Evolutionary conservation across 1,284 basidiomycete species (phyloP).

Genomic region (Cryptococcus hybrid): DNA sequence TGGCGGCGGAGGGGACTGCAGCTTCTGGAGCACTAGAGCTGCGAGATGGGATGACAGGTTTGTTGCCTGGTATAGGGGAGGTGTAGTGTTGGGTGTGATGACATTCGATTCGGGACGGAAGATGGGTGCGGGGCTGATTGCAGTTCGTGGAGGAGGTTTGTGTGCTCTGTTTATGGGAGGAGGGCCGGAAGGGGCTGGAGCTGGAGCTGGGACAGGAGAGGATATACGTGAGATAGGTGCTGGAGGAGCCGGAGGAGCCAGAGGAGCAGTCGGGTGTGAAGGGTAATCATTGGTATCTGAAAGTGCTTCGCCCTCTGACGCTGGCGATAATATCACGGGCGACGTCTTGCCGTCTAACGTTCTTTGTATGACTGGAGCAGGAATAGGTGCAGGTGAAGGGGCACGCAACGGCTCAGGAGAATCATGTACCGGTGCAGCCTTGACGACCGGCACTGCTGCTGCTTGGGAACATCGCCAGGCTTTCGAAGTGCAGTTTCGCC

Average conservation of each 20-base stretch:
- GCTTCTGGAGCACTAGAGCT: background rate
- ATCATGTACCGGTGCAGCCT: too few species aligned
- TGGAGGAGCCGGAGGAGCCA: background rate
- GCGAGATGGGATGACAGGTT: background rate
- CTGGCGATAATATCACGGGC: conserved; percentile 3
- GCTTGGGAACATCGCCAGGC: conserved; percentile 3
- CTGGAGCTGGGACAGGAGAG: conserved; percentile 5
- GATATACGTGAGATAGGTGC: conserved; percentile 6
- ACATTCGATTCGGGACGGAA: background rate
- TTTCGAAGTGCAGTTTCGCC: conserved; percentile 2
- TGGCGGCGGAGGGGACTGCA: conserved; percentile 5
- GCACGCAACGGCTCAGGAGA: too few species aligned
- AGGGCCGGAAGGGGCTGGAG: conserved; percentile 2
- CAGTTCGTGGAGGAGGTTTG: conserved; percentile 13
- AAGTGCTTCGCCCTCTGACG: background rate
- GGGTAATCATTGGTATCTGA: too few species aligned
- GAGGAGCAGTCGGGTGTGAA: too few species aligned
- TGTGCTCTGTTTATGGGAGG: conserved; percentile 19
- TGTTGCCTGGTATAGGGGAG: conserved; percentile 7
- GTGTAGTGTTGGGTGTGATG: background rate
- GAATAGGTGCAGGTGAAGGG: background rate
- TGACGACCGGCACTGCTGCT: background rate
- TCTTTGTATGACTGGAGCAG: conserved; percentile 14
- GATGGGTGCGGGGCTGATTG: conserved; percentile 1
- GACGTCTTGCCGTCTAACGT: conserved; percentile 11